These are phyloP conservation scores for Dactylis glomerata DNA, from an alignment of 176 grass and related monocot species.

Conservation along the genomic window DNA sequence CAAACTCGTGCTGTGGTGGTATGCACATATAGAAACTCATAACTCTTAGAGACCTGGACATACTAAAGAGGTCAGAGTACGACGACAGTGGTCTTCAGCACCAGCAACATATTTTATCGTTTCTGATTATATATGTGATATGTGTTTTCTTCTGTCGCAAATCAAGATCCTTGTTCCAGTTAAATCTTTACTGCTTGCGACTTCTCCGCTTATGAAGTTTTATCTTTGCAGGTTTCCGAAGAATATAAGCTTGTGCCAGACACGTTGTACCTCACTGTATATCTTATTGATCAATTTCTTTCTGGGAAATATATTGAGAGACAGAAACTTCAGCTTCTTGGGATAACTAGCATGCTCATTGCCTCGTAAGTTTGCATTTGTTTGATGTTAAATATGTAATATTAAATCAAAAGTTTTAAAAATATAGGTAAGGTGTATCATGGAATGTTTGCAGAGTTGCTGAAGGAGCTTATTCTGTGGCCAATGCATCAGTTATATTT, in stretches of 20 bases:
- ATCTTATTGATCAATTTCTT: constrained; percentile 77
- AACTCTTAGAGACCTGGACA: constrained; percentile 5
- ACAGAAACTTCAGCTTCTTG: constrained; percentile 74
- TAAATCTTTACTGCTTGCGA: neutral
- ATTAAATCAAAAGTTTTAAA: neutral
- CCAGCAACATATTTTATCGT: constrained; percentile 2
- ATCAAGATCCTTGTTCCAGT: neutral
- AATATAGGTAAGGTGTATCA: neutral
- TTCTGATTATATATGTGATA: neutral
- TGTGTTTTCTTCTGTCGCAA: constrained; percentile 3
- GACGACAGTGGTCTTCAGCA: neutral
- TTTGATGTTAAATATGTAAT: neutral
- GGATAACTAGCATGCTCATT: constrained; percentile 92
- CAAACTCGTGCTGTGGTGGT: neutral
- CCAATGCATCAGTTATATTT: neutral
- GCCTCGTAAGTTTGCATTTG: constrained; percentile 74
- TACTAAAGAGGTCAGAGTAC: neutral
- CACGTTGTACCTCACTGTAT: constrained; percentile 84
- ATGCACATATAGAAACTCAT: neutral
- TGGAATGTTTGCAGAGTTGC: constrained; percentile 1
- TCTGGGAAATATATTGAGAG: constrained; percentile 71
- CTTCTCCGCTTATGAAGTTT: constrained; percentile 26
- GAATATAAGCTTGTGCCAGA: constrained; percentile 90
- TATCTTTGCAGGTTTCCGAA: constrained; percentile 70
- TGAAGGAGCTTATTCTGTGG: neutral